These are phyloP conservation scores for Vickermania spadyakhi DNA, from an alignment of 208 protist species.

Conservation along the genomic window DNA sequence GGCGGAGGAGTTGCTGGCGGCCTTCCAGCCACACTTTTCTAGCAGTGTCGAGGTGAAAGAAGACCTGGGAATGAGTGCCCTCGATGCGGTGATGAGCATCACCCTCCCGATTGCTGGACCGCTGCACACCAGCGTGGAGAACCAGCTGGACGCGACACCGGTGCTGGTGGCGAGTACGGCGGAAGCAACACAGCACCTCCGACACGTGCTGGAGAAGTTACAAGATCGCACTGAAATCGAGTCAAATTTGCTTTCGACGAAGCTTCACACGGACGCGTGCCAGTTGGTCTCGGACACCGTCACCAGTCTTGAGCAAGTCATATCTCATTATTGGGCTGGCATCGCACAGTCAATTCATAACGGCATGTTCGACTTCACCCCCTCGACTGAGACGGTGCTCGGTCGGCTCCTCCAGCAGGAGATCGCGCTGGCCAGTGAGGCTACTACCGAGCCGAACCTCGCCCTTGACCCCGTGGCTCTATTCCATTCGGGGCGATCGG, in stretches of 20 bases:
- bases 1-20: neutral
- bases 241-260: slow-evolving; percentile 31
- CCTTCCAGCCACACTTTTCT: neutral
- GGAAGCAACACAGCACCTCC: slow-evolving; percentile 51
- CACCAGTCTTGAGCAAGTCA: slow-evolving; percentile 51
- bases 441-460: neutral
- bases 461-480: neutral
- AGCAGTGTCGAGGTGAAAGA: neutral
- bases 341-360: slow-evolving; percentile 58
- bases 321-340: slow-evolving; percentile 79
- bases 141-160: slow-evolving; percentile 38
- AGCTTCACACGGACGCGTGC: slow-evolving; percentile 41
- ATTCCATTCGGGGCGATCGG: neutral
- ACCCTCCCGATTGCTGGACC: slow-evolving; percentile 59
- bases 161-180: slow-evolving; percentile 60
- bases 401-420: slow-evolving; percentile 24
- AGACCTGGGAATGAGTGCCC: neutral
- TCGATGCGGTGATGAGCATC: slow-evolving; percentile 27
- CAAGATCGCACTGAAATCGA: slow-evolving; percentile 39
- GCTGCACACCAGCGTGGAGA: slow-evolving; percentile 33
- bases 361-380: slow-evolving; percentile 56
- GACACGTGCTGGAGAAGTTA: slow-evolving; percentile 51
- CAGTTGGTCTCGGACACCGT: slow-evolving; percentile 46
- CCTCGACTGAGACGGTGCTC: slow-evolving; percentile 20
- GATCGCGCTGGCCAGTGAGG: neutral